Evolutionary conservation across 306 rosid species (phyloP).

Genomic region (Rosa lucieae): DNA sequence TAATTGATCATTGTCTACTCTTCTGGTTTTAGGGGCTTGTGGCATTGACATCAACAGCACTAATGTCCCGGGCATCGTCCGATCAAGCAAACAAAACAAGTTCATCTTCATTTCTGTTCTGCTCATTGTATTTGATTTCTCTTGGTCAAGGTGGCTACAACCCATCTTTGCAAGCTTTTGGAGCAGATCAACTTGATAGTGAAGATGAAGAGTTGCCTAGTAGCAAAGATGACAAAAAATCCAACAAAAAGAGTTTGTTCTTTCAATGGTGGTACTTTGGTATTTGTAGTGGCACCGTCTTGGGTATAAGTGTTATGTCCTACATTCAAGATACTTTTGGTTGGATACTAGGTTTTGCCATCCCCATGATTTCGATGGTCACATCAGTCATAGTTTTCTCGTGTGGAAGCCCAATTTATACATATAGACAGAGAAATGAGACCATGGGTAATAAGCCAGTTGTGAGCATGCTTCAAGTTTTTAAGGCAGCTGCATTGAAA

Average conservation of each 20-base stretch:
- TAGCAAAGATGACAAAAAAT: slow-evolving; percentile 46
- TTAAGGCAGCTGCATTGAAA: slow-evolving; percentile 57
- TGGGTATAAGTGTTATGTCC: slow-evolving; percentile 88
- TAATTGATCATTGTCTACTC: neutral
- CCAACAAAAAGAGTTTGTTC: slow-evolving; percentile 52
- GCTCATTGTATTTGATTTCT: slow-evolving; percentile 77
- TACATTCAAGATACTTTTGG: slow-evolving; percentile 91
- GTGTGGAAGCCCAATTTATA: slow-evolving; percentile 64
- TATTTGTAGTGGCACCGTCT: slow-evolving; percentile 73
- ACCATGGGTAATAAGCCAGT: slow-evolving; percentile 29
- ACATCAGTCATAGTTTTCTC: slow-evolving; percentile 54
- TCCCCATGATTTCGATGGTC: slow-evolving; percentile 73
- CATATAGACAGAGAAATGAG: slow-evolving; percentile 41
- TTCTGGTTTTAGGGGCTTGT: slow-evolving; percentile 62
- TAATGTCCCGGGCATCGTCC: slow-evolving; percentile 47
- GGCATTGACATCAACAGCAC: slow-evolving; percentile 77
- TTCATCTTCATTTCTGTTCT: slow-evolving; percentile 60
- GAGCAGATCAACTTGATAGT: slow-evolving; percentile 78
- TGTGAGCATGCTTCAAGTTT: slow-evolving; percentile 29
- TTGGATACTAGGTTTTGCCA: slow-evolving; percentile 85
- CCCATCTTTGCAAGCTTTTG: slow-evolving; percentile 92
- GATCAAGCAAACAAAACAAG: slow-evolving; percentile 44
- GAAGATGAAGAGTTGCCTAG: slow-evolving; percentile 70
- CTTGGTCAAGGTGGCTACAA: slow-evolving; percentile 90
- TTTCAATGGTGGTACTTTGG: slow-evolving; percentile 96